phyloP scores from a whole-genome alignment of 164 flowering plant species.

The Vitis vinifera region DNA sequence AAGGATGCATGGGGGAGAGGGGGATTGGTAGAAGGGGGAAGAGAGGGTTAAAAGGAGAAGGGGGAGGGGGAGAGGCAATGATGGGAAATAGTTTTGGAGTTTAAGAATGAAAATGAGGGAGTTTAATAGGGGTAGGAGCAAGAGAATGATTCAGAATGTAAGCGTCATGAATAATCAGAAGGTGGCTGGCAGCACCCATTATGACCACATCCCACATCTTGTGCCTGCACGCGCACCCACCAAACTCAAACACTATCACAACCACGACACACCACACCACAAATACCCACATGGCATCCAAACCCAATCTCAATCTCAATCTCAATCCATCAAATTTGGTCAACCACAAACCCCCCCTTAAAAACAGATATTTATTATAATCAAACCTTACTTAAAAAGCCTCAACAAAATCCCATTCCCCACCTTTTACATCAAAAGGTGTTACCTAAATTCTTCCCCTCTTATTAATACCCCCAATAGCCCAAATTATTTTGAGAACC shows the following conservation, averaged over 20 bases:
- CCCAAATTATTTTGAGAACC: not conserved
- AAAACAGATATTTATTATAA: conserved; percentile 1
- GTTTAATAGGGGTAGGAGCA: conserved; percentile 6
- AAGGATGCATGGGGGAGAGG: not conserved
- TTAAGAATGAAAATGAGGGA: conserved; percentile 18
- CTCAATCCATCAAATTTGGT: conserved; percentile 12
- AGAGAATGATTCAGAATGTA: conserved; percentile 25
- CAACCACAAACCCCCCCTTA: conserved; percentile 21
- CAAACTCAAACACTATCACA: conserved; percentile 15
- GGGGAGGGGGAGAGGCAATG: conserved; percentile 8
- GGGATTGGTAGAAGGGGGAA: not conserved
- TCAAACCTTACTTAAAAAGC: conserved; percentile 36
- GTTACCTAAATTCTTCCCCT: conserved; percentile 10
- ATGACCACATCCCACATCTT: conserved; percentile 39
- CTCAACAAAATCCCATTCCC: conserved; percentile 18
- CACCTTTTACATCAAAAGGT: conserved; percentile 32
- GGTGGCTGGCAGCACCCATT: conserved; percentile 36
- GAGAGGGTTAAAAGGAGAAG: not conserved
- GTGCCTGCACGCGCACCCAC: conserved; percentile 51
- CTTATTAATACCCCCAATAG: conserved; percentile 11
- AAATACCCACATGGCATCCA: not conserved
- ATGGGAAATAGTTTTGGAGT: conserved; percentile 23
- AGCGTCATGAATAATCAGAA: conserved; percentile 35
- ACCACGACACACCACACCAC: not conserved
- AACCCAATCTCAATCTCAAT: conserved; percentile 2